These are phyloP conservation scores for Fragaria iinumae DNA, from an alignment of 306 rosid genomes.

Conservation along the genomic window DNA sequence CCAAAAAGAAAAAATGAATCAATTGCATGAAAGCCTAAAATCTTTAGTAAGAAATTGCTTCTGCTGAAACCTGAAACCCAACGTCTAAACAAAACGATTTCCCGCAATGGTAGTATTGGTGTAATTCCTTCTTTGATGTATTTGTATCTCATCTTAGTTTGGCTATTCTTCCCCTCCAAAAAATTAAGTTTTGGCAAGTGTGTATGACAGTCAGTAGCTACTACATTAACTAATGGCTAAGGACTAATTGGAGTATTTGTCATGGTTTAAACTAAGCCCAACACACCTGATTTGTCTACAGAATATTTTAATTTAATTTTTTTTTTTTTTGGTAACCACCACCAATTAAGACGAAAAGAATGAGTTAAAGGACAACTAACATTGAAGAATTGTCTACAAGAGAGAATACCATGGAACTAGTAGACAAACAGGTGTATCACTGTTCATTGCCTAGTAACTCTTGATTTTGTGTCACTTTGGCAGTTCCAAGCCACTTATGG, in stretches of 20 bases:
- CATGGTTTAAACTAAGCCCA: not conserved
- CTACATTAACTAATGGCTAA: not conserved
- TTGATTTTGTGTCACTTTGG: conserved; percentile 30
- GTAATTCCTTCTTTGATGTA: not conserved
- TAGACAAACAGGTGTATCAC: not conserved
- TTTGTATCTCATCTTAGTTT: not conserved
- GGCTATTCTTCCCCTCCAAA: not conserved
- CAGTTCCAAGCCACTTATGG: conserved; percentile 96
- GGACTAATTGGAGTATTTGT: not conserved
- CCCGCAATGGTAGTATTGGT: not conserved
- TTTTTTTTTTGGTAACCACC: not conserved
- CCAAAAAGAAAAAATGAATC: not conserved
- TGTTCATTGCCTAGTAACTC: not conserved
- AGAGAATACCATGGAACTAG: not conserved
- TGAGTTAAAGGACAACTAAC: no score
- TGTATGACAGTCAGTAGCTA: not conserved
- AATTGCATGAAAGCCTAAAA: not conserved
- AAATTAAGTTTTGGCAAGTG: not conserved
- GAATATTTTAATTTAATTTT: not conserved
- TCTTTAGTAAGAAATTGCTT: not conserved
- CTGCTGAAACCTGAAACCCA: not conserved
- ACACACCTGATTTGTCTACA: not conserved
- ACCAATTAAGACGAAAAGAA: not conserved
- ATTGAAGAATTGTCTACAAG: no score
- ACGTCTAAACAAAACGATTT: not conserved